Conservation (phyloP, 768 basidiomycete species). For the Termitomyces sp. region DNA sequence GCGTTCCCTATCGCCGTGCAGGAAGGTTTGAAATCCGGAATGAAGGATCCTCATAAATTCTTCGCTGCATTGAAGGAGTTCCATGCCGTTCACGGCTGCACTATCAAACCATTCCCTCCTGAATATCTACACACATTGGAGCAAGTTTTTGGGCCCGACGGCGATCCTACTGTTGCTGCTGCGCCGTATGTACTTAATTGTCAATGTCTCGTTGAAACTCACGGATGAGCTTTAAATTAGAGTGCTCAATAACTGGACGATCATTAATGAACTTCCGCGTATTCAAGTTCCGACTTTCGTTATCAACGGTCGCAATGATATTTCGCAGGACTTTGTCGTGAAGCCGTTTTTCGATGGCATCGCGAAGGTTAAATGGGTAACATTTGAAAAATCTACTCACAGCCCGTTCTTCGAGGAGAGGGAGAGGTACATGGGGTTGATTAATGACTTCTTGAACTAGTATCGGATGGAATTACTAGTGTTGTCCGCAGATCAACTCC, state of each 20-base stretch:
- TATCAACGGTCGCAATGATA: slow-evolving; percentile 40
- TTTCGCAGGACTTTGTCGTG: slow-evolving; percentile 35
- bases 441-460: slow-evolving; percentile 28
- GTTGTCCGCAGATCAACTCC: background rate
- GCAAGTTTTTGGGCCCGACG: slow-evolving; percentile 20
- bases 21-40: slow-evolving; percentile 13
- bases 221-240: background rate
- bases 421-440: slow-evolving; percentile 35
- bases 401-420: slow-evolving; percentile 40
- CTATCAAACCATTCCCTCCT: slow-evolving; percentile 20
- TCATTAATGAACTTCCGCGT: slow-evolving; percentile 35
- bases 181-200: slow-evolving; percentile 20
- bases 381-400: slow-evolving; percentile 41
- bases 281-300: slow-evolving; percentile 31
- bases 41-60: slow-evolving; percentile 16
- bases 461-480: background rate
- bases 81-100: slow-evolving; percentile 23
- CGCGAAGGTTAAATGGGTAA: slow-evolving; percentile 39
- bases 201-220: background rate
- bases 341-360: slow-evolving; percentile 36
- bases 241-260: slow-evolving; percentile 38
- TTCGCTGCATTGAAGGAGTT: slow-evolving; percentile 20
- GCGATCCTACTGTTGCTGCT: slow-evolving; percentile 24
- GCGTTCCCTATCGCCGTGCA: slow-evolving; percentile 1
- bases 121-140: slow-evolving; percentile 11